Base-by-base conservation (phyloP, 164 flowering plant genomes). In the Vitis rotundifolia region DNA sequence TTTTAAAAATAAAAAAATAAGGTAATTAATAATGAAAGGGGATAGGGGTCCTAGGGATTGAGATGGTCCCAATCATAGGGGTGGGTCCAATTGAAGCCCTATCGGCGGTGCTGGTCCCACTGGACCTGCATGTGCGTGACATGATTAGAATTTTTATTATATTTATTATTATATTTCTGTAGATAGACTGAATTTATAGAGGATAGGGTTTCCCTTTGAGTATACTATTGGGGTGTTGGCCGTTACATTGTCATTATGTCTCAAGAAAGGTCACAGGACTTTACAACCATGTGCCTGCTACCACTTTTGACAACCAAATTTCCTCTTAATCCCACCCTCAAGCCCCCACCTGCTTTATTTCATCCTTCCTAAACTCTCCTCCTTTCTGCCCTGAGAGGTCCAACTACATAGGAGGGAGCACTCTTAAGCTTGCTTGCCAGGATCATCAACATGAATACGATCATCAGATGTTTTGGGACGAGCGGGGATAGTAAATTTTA, bases 201-300 rank as follows among this genome's bases (percentile, higher is more conserved):
- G 15, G 54, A n/a, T 64, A 71, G 69, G 15, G 74, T 71, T 71
- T 48, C 53, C 68, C 63, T 71, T 71, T 71, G 22, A 48, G 68
- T 61, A 64, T 58, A 64, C 64, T 63, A 70, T 63, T 70, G 61
- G 67, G 37, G 18, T 63, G 18, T 47, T 71, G 59, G 52, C 53
- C 73, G 67, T 54, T 61, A 54, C 58, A 57, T 14, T 11, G 15
- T 13, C 64, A 55, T 64, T 57, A 63, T 71, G 74, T 64, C 63
- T 63, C 74, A 64, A 13, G n/a, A 71, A 64, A 71, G 64, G 63
- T 58, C 37, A 50, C 74, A 71, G 44, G 56, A 10, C 55, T 68
- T 63, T 37, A 3, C 44, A 9, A 11, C 49, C 71, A 59, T 18
- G 63, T 58, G 62, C 70, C 62, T 67, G 59, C 64, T 37, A 3